Evolutionary conservation across 345 rosid species (phyloP).

Genomic region (Microthlaspi erraticum): DNA sequence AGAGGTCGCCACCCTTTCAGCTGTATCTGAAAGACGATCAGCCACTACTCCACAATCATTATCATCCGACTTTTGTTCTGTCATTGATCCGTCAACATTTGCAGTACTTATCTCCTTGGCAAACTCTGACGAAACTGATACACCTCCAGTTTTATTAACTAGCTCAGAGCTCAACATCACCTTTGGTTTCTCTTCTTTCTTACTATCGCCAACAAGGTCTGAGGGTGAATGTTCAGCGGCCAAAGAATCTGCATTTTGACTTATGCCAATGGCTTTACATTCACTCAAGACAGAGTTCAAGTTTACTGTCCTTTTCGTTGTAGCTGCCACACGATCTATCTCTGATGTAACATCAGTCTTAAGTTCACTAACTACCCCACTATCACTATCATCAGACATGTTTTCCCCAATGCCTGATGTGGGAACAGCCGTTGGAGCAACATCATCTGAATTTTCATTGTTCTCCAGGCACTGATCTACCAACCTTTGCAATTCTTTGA

Average conservation of each 20-base stretch:
- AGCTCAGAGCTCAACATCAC: no score
- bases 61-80: slow-evolving; percentile 41
- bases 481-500: slow-evolving; percentile 41
- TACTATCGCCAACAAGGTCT: slow-evolving; percentile 41
- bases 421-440: slow-evolving; percentile 42
- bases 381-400: slow-evolving; percentile 34
- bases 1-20: slow-evolving; percentile 34
- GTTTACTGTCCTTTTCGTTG: slow-evolving; percentile 44
- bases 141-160: slow-evolving; percentile 40
- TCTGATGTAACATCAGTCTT: slow-evolving; percentile 46
- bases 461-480: slow-evolving; percentile 52
- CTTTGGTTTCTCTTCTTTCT: slow-evolving; percentile 44
- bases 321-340: slow-evolving; percentile 41
- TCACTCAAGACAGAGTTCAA: slow-evolving; percentile 33
- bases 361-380: slow-evolving; percentile 3
- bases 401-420: slow-evolving; percentile 37
- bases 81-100: slow-evolving; percentile 10
- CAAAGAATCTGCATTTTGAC: slow-evolving; percentile 40
- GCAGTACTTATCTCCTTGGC: slow-evolving; percentile 15
- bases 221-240: slow-evolving; percentile 30
- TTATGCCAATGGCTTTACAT: slow-evolving; percentile 41
- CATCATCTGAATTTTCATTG: slow-evolving; percentile 51
- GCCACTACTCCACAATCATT: no score
- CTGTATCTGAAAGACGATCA: slow-evolving; percentile 28
- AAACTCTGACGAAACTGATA: slow-evolving; percentile 26